These are phyloP conservation scores for Apostasia ramifera DNA, from an alignment of 106 monocot genomes.

Conservation along the genomic window DNA sequence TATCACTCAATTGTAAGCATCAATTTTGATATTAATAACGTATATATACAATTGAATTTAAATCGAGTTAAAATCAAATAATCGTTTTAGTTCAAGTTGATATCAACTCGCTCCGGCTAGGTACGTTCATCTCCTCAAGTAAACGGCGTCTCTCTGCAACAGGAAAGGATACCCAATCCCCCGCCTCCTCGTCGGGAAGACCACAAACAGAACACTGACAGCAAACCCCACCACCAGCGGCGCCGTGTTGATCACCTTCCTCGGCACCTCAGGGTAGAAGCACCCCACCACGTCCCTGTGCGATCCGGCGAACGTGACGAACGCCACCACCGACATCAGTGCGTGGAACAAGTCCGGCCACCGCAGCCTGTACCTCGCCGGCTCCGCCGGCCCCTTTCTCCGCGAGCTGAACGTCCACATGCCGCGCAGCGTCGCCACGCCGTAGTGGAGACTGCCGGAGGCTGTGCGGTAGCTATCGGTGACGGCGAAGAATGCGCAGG, in stretches of 20 bases:
- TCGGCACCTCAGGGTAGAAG: conserved; percentile 37
- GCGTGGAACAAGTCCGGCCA: conserved; percentile 50
- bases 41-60: too few relatives aligned
- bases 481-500: conserved; percentile 64
- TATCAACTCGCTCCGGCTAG: too few relatives aligned
- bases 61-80: too few relatives aligned
- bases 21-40: too few relatives aligned
- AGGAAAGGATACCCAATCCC: conserved; percentile 70
- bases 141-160: conserved; percentile 31
- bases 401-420: conserved; percentile 49
- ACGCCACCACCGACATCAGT: conserved; percentile 38
- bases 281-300: conserved; percentile 49
- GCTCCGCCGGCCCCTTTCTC: conserved; percentile 16
- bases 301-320: conserved; percentile 41
- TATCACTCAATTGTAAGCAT: too few relatives aligned
- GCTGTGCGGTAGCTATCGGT: conserved; percentile 54
- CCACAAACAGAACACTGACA: conserved; percentile 46
- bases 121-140: conserved; percentile 10
- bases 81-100: too few relatives aligned
- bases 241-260: conserved; percentile 52
- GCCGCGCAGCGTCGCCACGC: conserved; percentile 38
- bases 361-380: conserved; percentile 27
- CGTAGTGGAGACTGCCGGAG: conserved; percentile 34
- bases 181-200: conserved; percentile 57
- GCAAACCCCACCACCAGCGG: conserved; percentile 56